Conservation (phyloP, 257 asterid genomes). For the Solanum gracilifrons region DNA sequence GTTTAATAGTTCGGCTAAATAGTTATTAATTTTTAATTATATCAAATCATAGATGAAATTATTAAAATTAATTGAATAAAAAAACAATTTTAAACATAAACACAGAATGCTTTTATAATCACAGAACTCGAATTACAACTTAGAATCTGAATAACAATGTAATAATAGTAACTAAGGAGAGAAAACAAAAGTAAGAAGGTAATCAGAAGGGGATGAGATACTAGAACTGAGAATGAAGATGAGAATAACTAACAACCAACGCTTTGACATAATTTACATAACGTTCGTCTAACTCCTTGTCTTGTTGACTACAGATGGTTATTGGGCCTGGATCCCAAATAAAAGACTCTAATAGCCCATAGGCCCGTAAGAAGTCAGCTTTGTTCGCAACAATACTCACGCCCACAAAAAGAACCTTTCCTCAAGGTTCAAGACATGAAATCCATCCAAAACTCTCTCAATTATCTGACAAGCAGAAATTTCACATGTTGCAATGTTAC, state of each 20-base stretch:
- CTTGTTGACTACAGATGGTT: no score
- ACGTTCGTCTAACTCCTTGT: neutral
- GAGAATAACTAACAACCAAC: neutral
- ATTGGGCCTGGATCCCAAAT: neutral
- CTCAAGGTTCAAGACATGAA: neutral
- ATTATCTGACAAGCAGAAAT: no score
- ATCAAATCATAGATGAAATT: no score
- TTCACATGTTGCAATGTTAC: neutral
- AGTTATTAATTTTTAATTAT: no score
- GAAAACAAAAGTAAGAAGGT: neutral
- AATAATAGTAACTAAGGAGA: no score
- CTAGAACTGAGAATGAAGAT: neutral
- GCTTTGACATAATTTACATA: neutral
- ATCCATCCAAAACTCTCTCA: neutral
- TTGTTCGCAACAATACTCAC: no score
- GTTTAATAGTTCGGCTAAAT: no score
- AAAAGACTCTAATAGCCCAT: no score
- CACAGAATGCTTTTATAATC: no score
- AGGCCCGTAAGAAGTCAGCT: no score
- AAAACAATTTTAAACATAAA: neutral
- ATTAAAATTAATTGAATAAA: no score
- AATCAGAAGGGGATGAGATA: neutral
- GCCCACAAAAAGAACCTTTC: neutral
- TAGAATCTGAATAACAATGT: neutral
- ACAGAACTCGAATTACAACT: neutral